phyloP scores from a whole-genome alignment of 1,284 basidiomycete species.

The Gastroboletus turbinatus region DNA sequence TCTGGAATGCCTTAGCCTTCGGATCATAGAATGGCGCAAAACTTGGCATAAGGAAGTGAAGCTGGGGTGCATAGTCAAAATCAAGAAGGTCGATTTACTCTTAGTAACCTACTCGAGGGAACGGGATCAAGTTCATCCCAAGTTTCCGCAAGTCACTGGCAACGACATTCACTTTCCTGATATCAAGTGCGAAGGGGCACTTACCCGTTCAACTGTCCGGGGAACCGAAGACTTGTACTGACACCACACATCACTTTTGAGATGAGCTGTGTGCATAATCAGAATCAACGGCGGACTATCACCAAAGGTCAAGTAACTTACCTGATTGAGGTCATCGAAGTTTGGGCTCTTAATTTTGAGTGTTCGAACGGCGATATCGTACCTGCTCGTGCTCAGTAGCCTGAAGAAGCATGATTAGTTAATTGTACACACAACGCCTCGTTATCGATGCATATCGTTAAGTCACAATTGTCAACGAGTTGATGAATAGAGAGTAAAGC shows the following conservation, averaged over 20 bases:
- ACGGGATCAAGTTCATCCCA: conserved; percentile 90
- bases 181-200: conserved; percentile 14
- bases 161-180: not conserved
- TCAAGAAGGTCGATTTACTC: not conserved
- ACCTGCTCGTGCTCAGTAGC: conserved; percentile 41
- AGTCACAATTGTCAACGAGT: conserved; percentile 87
- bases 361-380: conserved; percentile 79
- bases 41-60: conserved; percentile 90
- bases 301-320: conserved; percentile 41
- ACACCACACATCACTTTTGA: conserved; percentile 89
- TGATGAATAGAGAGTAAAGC: conserved; percentile 89
- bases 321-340: conserved; percentile 79
- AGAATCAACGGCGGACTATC: not conserved
- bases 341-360: conserved; percentile 71
- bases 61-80: conserved; percentile 37
- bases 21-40: conserved; percentile 80
- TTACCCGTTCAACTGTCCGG: conserved; percentile 88
- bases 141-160: conserved; percentile 88
- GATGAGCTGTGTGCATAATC: conserved; percentile 53
- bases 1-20: conserved; percentile 62
- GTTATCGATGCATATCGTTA: conserved; percentile 92
- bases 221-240: conserved; percentile 89
- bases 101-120: conserved; percentile 69
- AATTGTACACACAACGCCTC: conserved; percentile 72
- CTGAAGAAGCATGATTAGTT: not conserved